Base-by-base conservation (phyloP, 1,284 basidiomycete genomes). In the Heterobasidion irregulare region DNA sequence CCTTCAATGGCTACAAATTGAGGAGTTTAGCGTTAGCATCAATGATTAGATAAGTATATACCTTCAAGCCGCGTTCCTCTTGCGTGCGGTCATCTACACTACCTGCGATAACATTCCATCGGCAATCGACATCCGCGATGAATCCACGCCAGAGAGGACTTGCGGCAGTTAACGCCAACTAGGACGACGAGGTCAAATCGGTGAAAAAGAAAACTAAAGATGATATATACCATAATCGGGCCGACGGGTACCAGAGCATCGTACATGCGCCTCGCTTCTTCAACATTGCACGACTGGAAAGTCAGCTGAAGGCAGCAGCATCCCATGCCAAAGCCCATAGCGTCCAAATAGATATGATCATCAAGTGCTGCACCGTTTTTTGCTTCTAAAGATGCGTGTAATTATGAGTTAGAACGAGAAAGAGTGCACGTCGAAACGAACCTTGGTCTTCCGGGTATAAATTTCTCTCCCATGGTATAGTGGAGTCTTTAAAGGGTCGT, bases 251-350 rank as follows among this genome's bases (percentile, higher is more conserved):
- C 86, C 49, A 99, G 77, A 26, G 92, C 92, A 69, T 99, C 97
- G 68, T 99, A 99, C 67, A 98, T 83, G 52, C 89, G 78, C 63
- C 94, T 80, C 6, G 97, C 96, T 69, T 99, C 94, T 46, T 82
- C 77, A 33, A 99, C 85, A 69, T 94, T 93, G 71, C 91, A 96
- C 0, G 94, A 90, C 70, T 99, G 97, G 75, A 99, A 98, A 3
- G 97, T 99, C 61, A 99, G 80, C 67, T 99, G 97, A 52, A 99
- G 75, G 71, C 97, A 99, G 66, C 93, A 97, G 66, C 96, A 98
- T 2, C 97, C 97, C 96, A 98, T 99, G 47, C 97, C 97, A 70
- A 99, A 99, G 26, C 95, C 96, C 97, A 98, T 98, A 1, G 97
- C 95, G 70, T 99, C 97, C 79, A 99, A 84, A 70, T 99, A 99